phyloP scores from a whole-genome alignment of 1,284 basidiomycete species.

The Cerioporus squamosus region DNA sequence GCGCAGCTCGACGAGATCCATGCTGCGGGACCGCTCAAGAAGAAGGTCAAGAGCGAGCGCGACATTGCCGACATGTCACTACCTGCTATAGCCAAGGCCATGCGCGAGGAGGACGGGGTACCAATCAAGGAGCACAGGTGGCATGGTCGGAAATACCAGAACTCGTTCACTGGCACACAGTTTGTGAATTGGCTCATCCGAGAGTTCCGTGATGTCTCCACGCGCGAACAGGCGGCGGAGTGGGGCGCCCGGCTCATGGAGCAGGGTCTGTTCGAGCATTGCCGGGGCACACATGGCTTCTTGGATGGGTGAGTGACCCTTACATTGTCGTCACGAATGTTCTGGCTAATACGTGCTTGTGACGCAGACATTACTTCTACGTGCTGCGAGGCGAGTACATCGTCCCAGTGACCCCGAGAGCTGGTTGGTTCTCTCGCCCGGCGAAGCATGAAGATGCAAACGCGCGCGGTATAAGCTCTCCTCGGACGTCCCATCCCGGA shows the following conservation, averaged over 20 bases:
- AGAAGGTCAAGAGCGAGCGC: conserved; percentile 77
- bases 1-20: conserved; percentile 82
- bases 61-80: conserved; percentile 70
- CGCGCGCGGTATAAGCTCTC: conserved; percentile 44
- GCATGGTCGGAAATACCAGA: conserved; percentile 70
- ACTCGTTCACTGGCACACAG: conserved; percentile 87
- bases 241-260: conserved; percentile 78
- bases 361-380: conserved; percentile 81
- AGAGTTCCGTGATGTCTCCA: conserved; percentile 85
- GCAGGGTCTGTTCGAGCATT: conserved; percentile 85
- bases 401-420: conserved; percentile 66
- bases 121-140: conserved; percentile 79
- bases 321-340: background rate
- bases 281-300: conserved; percentile 77
- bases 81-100: conserved; percentile 69
- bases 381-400: conserved; percentile 79
- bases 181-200: conserved; percentile 87
- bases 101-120: conserved; percentile 80
- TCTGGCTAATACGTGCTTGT: background rate
- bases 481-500: conserved; percentile 44
- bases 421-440: conserved; percentile 63
- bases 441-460: conserved; percentile 36
- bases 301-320: conserved; percentile 71
- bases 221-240: conserved; percentile 78
- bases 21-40: conserved; percentile 69